These are phyloP conservation scores for Sindora glabra DNA, from an alignment of 306 rosid species.

Conservation along the genomic window DNA sequence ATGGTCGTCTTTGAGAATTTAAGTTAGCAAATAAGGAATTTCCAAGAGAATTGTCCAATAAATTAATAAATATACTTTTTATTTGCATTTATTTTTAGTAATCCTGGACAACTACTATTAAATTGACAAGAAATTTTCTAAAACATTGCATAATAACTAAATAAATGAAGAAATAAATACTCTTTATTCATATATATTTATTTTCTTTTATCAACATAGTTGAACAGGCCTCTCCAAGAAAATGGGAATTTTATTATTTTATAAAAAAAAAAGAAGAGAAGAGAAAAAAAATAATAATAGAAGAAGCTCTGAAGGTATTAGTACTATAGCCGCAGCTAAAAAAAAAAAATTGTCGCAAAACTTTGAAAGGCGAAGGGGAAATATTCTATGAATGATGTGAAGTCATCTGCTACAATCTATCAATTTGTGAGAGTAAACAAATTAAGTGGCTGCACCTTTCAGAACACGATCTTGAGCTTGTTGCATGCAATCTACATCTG, in stretches of 20 bases:
- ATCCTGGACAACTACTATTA: no score
- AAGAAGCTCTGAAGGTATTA: background rate
- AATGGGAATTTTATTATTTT: background rate
- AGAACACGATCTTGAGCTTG: slow-evolving; percentile 55
- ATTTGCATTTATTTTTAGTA: no score
- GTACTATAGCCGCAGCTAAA: background rate
- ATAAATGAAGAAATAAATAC: no score
- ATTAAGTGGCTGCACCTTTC: slow-evolving; percentile 63
- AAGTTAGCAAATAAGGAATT: no score
- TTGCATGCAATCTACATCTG: slow-evolving; percentile 34
- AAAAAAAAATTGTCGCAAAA: background rate
- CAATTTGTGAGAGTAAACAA: slow-evolving; percentile 57
- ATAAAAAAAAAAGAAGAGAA: background rate
- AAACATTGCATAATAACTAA: no score
- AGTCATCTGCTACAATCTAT: slow-evolving; percentile 14
- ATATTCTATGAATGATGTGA: background rate
- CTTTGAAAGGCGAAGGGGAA: background rate
- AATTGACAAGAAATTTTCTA: no score
- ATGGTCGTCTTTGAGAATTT: no score
- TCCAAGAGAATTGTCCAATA: no score
- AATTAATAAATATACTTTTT: no score
- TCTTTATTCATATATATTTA: no score
- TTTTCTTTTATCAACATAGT: no score
- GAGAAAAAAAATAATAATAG: background rate
- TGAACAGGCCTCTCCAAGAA: no score